A percentile compares a stretch with the other conserved stretches of the same genome.
Evolutionary conservation across 1,139 yeast genomes (phyloP).

Genomic region (Nakaseomyces glabratus): DNA sequence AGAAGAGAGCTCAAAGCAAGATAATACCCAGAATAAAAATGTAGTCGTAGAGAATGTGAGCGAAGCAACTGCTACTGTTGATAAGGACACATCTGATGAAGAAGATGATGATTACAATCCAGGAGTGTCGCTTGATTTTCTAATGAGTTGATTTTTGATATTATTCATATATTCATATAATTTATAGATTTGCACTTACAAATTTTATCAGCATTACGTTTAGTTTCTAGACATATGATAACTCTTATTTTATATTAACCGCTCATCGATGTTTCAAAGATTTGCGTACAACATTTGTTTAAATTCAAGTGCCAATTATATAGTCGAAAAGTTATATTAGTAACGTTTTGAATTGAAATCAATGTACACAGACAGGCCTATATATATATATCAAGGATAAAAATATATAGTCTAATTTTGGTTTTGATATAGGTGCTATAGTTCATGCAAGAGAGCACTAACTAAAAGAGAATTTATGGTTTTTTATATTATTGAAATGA

Average conservation of each 20-base stretch:
- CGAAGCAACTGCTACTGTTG: conserved; percentile 20
- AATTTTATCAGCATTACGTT: too few species aligned
- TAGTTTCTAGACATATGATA: too few species aligned
- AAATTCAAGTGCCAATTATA: too few species aligned
- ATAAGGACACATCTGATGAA: conserved; percentile 8
- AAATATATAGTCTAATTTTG: conserved; percentile 5
- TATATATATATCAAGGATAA: conserved; percentile 1
- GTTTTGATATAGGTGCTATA: conserved; percentile 5
- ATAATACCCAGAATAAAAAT: not conserved
- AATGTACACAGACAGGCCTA: conserved; percentile 6
- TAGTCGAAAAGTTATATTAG: conserved; percentile 4
- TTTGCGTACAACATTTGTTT: too few species aligned
- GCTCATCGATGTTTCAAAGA: too few species aligned
- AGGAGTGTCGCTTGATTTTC: conserved; percentile 15
- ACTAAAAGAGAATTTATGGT: conserved; percentile 7
- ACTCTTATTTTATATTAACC: too few species aligned
- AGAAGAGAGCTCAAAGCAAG: conserved; percentile 9
- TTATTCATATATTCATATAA: too few species aligned
- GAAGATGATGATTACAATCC: conserved; percentile 23
- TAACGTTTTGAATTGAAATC: conserved; percentile 7
- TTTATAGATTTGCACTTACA: too few species aligned
- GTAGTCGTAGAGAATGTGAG: conserved; percentile 19
- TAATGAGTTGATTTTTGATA: conserved; percentile 5
- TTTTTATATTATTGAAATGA: conserved; percentile 6
- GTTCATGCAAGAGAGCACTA: conserved; percentile 5